Percentiles rank a stretch among this genome's conserved stretches.
phyloP scores from a whole-genome alignment of 23 red algal genomes.

The Gracilaria caudata region DNA sequence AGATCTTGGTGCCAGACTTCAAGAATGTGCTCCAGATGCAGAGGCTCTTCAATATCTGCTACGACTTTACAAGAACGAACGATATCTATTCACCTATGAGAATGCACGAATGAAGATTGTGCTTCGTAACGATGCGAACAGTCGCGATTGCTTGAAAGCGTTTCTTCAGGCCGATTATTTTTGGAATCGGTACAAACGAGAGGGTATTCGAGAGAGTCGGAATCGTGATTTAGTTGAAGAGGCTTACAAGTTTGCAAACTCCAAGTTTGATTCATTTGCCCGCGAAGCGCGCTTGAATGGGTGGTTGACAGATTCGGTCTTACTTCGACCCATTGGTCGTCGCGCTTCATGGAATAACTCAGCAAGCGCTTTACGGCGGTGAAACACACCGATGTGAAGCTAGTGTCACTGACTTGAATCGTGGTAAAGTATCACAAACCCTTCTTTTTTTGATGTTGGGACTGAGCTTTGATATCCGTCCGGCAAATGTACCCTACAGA shows the following conservation, averaged over 20 bases:
- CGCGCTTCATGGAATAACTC: constrained; percentile 76
- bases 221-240: constrained; percentile 87
- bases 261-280: constrained; percentile 79
- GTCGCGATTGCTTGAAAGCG: constrained; percentile 85
- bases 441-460: not conserved
- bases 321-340: constrained; percentile 78
- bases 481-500: not conserved
- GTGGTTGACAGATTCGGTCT: constrained; percentile 74
- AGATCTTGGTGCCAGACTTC: constrained; percentile 81
- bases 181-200: constrained; percentile 84
- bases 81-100: constrained; percentile 87
- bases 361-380: constrained; percentile 5
- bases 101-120: constrained; percentile 84
- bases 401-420: constrained; percentile 33
- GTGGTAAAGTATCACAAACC: not conserved
- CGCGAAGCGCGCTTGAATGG: constrained; percentile 70
- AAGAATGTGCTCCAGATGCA: constrained; percentile 87
- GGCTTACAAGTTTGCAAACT: constrained; percentile 71
- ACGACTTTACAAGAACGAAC: constrained; percentile 77
- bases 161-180: constrained; percentile 92
- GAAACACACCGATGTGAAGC: not conserved
- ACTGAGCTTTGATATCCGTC: not conserved
- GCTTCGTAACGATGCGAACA: constrained; percentile 82
- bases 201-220: constrained; percentile 64
- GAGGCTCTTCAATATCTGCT: constrained; percentile 85